Evolutionary conservation across 2,329 filamentous ascomycete genomes (phyloP).

Genomic region (Aspergillus arachidicola): DNA sequence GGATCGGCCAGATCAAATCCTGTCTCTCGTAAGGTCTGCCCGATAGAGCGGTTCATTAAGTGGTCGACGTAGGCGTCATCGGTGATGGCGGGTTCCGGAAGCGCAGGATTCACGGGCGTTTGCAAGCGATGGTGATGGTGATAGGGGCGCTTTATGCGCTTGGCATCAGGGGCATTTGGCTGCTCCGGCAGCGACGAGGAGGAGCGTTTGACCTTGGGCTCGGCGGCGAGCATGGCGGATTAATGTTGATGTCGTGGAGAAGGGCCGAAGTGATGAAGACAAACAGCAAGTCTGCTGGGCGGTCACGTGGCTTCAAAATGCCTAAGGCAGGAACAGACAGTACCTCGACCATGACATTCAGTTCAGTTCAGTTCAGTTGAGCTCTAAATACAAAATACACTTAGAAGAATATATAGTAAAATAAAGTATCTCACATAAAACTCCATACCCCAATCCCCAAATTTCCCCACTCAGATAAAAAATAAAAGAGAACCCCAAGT

Average conservation of each 20-base stretch:
- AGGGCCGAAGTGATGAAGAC: conserved; percentile 17
- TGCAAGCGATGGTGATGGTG: conserved; percentile 47
- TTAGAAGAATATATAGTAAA: background rate
- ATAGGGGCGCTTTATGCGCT: conserved; percentile 43
- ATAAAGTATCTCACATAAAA: background rate
- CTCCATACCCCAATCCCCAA: background rate
- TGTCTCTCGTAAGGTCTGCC: conserved; percentile 51
- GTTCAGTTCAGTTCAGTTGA: background rate
- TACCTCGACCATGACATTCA: background rate
- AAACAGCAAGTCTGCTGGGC: conserved; percentile 13
- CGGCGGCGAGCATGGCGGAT: conserved; percentile 34
- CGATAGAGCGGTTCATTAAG: conserved; percentile 59
- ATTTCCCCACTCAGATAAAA: background rate
- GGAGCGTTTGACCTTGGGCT: conserved; percentile 36
- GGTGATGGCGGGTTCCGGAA: conserved; percentile 46
- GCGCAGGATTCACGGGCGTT: conserved; percentile 32
- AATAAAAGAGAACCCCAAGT: background rate
- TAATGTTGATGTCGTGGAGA: conserved; percentile 15
- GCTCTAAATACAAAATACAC: background rate
- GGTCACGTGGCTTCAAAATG: conserved; percentile 27
- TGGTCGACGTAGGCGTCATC: conserved; percentile 57
- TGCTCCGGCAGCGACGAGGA: conserved; percentile 26
- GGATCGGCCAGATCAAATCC: conserved; percentile 60
- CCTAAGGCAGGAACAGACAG: conserved; percentile 16
- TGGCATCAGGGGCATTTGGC: conserved; percentile 25